Evolutionary conservation across 495 filamentous ascomycete genomes (phyloP), one percentile per base, ranked within the genome.

Genomic region (Podospora bellae-mahoneyi): DNA sequence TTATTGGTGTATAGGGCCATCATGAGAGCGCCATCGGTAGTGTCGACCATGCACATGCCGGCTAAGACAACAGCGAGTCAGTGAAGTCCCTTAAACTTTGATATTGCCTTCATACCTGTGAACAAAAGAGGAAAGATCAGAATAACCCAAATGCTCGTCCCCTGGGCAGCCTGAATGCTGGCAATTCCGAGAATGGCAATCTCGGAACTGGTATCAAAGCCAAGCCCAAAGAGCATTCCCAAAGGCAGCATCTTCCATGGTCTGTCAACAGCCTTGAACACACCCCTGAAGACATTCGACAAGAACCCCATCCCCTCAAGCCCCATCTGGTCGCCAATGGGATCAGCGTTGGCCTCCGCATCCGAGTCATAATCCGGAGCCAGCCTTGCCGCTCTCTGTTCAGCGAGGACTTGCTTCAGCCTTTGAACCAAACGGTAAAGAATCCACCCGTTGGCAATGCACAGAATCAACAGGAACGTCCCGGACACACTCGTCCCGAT

Each of bases 211-310:
- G 95, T 97, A 78, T 99, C 95, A 76, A 99, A 99, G 1, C 95
- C 95, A 10, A 97, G 82, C 18, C 95, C 95, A 78, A 99, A 99
- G 23, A 97, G 75, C 3, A 97, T 82, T 4, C 94, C 94, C 4
- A 98, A 80, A 5, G 93, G 92, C 75, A 96, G 90, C 94, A 97
- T 99, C 78, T 99, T 99, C 95, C 95, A 99, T 0, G 93, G 92
- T 75, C 90, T 80, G 76, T 99, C 91, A 74, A 99, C 89, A 23
- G 96, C 76, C 67, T 86, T 88, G 80, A 97, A 97, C 78, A 94
- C 80, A 64, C 83, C 88, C 69, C 90, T 87, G 61, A 97, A 87
- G 10, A 97, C 70, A 3, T 78, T 79, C 64, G 89, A 89, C 60
- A 97, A 77, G 59, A 92, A 86, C 0, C 94, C 94, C 1, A 85